Evolutionary conservation across 2,329 filamentous ascomycete genomes (phyloP).

Genomic region (Ophiocordyceps sinensis): DNA sequence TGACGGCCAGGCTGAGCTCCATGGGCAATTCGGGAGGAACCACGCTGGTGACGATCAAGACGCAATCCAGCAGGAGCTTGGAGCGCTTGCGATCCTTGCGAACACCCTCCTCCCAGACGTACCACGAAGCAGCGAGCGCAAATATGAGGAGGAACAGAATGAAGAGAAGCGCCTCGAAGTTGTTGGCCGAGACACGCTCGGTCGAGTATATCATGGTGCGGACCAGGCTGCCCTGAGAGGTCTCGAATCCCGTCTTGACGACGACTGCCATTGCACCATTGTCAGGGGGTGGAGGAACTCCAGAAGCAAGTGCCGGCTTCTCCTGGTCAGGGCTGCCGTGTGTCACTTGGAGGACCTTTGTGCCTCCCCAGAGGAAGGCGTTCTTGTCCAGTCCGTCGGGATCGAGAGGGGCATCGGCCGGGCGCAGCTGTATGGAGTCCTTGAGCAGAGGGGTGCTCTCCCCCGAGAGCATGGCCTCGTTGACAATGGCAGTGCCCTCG

Average conservation of each 20-base stretch:
- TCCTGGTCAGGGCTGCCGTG: conserved; percentile 71
- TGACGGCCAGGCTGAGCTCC: conserved; percentile 94
- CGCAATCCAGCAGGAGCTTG: conserved; percentile 90
- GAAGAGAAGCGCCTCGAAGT: conserved; percentile 89
- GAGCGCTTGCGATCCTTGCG: conserved; percentile 89
- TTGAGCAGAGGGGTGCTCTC: conserved; percentile 96
- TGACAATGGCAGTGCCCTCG: conserved; percentile 92
- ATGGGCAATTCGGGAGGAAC: conserved; percentile 97
- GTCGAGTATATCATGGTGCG: conserved; percentile 99
- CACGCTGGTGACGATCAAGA: conserved; percentile 94
- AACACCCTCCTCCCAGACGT: conserved; percentile 96
- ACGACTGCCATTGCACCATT: conserved; percentile 89
- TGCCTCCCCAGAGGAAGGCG: conserved; percentile 89
- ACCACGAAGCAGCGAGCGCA: conserved; percentile 94
- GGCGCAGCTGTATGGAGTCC: conserved; percentile 85
- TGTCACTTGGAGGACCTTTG: conserved; percentile 90
- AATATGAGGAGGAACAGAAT: conserved; percentile 95
- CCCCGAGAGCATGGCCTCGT: conserved; percentile 97
- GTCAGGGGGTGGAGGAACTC: conserved; percentile 74
- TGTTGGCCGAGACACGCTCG: conserved; percentile 96
- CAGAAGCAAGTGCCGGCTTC: conserved; percentile 55
- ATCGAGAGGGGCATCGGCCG: conserved; percentile 66
- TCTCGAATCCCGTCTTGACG: conserved; percentile 96
- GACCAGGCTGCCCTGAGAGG: conserved; percentile 91
- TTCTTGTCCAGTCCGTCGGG: conserved; percentile 92